phyloP scores from a whole-genome alignment of 2,329 filamentous ascomycete species.

The Ilyonectria destructans region DNA sequence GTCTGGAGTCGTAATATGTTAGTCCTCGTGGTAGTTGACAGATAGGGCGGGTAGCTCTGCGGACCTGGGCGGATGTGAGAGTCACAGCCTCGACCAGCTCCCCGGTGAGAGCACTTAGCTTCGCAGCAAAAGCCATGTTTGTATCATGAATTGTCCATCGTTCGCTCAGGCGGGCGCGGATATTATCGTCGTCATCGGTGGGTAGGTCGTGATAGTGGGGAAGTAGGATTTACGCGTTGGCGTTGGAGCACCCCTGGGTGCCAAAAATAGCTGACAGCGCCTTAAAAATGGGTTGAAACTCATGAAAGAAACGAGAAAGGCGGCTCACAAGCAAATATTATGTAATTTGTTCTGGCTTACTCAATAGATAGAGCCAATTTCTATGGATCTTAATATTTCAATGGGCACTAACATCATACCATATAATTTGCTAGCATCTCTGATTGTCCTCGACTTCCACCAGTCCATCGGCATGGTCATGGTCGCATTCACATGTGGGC shows the following conservation, averaged over 20 bases:
- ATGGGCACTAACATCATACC: background rate
- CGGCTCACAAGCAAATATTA: background rate
- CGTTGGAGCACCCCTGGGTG: background rate
- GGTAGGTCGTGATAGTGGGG: constrained; percentile 36
- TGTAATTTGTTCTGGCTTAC: background rate
- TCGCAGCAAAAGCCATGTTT: constrained; percentile 80
- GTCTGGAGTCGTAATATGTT: constrained; percentile 43
- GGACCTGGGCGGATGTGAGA: constrained; percentile 68
- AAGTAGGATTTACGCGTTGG: background rate
- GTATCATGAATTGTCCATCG: constrained; percentile 36
- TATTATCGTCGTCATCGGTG: constrained; percentile 17
- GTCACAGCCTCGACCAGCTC: constrained; percentile 79
- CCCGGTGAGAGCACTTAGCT: constrained; percentile 76
- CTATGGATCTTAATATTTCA: background rate
- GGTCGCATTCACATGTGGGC: constrained; percentile 23
- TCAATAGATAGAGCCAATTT: background rate
- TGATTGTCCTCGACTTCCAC: background rate
- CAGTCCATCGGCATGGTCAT: background rate
- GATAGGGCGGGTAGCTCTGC: constrained; percentile 31
- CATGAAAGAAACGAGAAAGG: background rate
- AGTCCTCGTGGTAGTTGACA: constrained; percentile 21
- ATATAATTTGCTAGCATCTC: background rate
- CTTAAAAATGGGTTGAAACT: background rate
- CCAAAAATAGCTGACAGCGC: background rate
- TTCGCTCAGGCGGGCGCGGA: background rate